Conservation (phyloP, 2,329 filamentous ascomycete species). For the Iodosphaeria phyllophila region DNA sequence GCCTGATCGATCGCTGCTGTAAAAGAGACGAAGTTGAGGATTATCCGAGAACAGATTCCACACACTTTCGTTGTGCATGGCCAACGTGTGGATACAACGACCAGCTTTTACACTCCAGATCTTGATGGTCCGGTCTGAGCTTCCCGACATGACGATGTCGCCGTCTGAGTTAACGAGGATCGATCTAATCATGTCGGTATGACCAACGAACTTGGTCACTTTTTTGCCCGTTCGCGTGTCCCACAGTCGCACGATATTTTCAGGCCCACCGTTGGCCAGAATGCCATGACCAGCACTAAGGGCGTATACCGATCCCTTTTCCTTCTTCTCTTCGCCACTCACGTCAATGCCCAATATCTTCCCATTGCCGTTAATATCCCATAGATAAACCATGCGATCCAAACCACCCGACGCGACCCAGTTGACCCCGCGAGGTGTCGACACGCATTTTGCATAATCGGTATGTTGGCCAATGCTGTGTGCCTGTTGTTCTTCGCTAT, state of each 20-base stretch:
- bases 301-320: constrained; percentile 93
- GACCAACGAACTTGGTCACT: constrained; percentile 90
- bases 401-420: constrained; percentile 93
- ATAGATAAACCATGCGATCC: constrained; percentile 79
- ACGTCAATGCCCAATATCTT: constrained; percentile 77
- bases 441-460: constrained; percentile 92
- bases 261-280: constrained; percentile 80
- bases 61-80: constrained; percentile 97
- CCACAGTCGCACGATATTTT: constrained; percentile 84
- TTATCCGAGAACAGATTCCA: constrained; percentile 90
- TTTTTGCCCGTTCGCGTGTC: constrained; percentile 76
- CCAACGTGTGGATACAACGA: constrained; percentile 92
- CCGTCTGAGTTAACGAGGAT: constrained; percentile 79
- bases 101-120: constrained; percentile 93
- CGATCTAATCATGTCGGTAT: constrained; percentile 84
- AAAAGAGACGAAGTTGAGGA: constrained; percentile 73
- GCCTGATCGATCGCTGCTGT: constrained; percentile 83
- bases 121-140: constrained; percentile 93
- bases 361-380: constrained; percentile 79
- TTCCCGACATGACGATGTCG: constrained; percentile 83
- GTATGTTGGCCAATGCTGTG: constrained; percentile 81
- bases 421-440: constrained; percentile 48
- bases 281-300: constrained; percentile 64
- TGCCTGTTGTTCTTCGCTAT: constrained; percentile 42
- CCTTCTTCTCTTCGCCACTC: constrained; percentile 60